Base-by-base conservation (phyloP, 2,329 filamentous ascomycete genomes). In the Beauveria sp. region DNA sequence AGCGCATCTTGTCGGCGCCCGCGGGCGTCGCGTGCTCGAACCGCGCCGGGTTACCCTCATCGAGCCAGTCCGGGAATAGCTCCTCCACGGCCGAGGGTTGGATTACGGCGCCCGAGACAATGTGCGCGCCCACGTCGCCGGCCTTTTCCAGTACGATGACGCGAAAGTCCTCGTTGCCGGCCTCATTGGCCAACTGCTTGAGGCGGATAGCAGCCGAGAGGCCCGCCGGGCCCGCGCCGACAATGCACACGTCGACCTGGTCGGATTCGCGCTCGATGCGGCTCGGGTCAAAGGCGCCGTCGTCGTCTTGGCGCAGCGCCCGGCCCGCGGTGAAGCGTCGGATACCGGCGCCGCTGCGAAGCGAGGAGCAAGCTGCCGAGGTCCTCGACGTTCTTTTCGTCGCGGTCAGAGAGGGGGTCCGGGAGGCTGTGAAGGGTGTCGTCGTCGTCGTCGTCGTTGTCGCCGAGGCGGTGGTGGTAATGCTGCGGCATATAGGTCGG, bases 91-190 rank as follows among this genome's bases (percentile, higher is more conserved):
- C 89, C 38, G 86, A 87, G 3, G 95, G 93, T 75, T 99, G 87
- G 67, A 99, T 88, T 53, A 99, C 95, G 69, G 96, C 96, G 63
- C 95, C 95, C 20, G 93, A 98, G 43, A 99, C 83, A 65, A 96
- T 96, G 74, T 99, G 95, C 31, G 93, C 93, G 59, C 95, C 95
- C 63, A 99, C 78, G 74, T 99, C 95, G 65, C 93, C 91, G 2
- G 95, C 92, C 77, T 99, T 99, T 74, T 99, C 95, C 63, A 99
- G 80, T 43, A 99, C 79, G 62, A 99, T 79, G 12, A 99, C 93
- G 40, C 95, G 84, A 73, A 99, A 98, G 65, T 97, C 93, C 65
- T 98, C 92, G 74, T 98, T 96, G 65, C 95, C 93, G 40, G 90
- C 91, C 71, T 93, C 91, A 71, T 93, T 97, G 67, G 95, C 95